Evolutionary conservation across 257 asterid species (phyloP), one percentile per base, ranked within the genome.

Genomic region (Solanum sejunctum): DNA sequence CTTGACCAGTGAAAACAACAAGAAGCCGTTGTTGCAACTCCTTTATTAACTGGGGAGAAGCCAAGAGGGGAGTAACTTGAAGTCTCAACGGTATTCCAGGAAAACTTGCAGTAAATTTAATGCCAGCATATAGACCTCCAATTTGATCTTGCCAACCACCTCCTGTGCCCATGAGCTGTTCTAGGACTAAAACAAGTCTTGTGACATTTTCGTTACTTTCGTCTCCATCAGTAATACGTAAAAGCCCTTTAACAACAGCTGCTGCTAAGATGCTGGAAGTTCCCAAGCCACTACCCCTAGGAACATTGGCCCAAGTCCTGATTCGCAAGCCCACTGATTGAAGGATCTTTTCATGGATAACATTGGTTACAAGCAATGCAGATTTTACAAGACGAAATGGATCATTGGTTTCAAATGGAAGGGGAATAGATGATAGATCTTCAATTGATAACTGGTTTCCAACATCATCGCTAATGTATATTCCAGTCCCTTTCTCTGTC

Each of bases 101-200:
- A 90, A 89, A 92, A 86, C 98, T 95, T 20, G 95, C 91, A 43
- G 98, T 94, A 69, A 90, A 97, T 86, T 95, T 95, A 64, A 97
- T 92, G 87, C 99, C 97, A 15, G 98, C 97, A 89, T 97, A 97
- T 57, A 97, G 92, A 67, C 98, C 99, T 16, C 99, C 99, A 39
- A 95, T 93, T 85, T 96, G 98, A 90, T 96, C 99, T 89, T 95
- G 99, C 97, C 99, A 97, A 45, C 98, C 98, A 84, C 99, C 99
- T 70, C 98, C 99, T 7, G 99, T 97, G 80, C 98, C 98, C 98
- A 95, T 94, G 41, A 94, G 93, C 91, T 97, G 99, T 87, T 97
- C 99, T 88, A 92, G 87, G 64, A 95, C 96, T 83, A 97, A 86
- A 21, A 95, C 98, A 57, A 97, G 98, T 82, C 97, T 89, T 39